These are phyloP conservation scores for Parmelia sp. DNA, from an alignment of 495 filamentous ascomycete genomes.

Conservation along the genomic window DNA sequence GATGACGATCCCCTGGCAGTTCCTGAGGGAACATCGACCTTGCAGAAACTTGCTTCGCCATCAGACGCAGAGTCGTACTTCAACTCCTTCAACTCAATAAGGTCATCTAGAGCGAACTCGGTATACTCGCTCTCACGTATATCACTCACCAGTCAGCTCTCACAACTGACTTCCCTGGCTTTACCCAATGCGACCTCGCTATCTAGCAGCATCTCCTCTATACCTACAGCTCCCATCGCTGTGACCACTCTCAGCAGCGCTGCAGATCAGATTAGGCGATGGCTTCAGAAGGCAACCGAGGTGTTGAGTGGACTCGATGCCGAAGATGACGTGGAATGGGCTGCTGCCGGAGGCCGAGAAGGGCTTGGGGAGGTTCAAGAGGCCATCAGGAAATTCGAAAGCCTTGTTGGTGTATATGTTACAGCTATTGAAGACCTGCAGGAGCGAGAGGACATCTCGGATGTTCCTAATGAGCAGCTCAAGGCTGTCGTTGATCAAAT, in stretches of 20 bases:
- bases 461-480: constrained; percentile 61
- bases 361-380: constrained; percentile 83
- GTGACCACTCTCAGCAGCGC: constrained; percentile 69
- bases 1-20: constrained; percentile 29
- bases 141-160: constrained; percentile 85
- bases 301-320: constrained; percentile 79
- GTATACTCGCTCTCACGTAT: constrained; percentile 84
- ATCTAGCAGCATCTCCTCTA: constrained; percentile 71
- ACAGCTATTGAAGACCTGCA: constrained; percentile 85
- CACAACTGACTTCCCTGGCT: constrained; percentile 75
- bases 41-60: constrained; percentile 25
- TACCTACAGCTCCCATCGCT: constrained; percentile 72
- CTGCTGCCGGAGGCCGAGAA: constrained; percentile 83
- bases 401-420: constrained; percentile 82
- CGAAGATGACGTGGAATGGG: constrained; percentile 97
- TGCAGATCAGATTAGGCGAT: constrained; percentile 82
- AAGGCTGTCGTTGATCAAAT: constrained; percentile 72
- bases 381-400: constrained; percentile 78
- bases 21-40: constrained; percentile 18
- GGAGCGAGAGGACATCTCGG: constrained; percentile 64
- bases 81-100: constrained; percentile 39
- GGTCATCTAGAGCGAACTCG: constrained; percentile 56
- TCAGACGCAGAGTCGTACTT: constrained; percentile 48
- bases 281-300: constrained; percentile 85
- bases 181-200: constrained; percentile 77